Conservation (phyloP, 2,329 filamentous ascomycete species). For the Plectosphaerella cucumerina region DNA sequence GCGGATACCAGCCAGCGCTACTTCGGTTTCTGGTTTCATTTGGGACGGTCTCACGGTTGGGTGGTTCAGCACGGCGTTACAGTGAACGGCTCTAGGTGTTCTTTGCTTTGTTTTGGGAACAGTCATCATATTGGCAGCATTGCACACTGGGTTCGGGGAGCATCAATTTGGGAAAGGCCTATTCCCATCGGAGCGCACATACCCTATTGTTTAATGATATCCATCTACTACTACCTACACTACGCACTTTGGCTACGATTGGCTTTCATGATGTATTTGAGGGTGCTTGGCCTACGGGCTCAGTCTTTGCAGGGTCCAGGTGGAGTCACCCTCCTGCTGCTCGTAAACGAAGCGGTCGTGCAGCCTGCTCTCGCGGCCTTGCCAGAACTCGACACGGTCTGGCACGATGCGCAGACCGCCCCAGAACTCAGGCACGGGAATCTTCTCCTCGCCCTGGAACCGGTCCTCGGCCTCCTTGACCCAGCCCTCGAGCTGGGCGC, state of each 20-base stretch:
- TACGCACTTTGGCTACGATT: neutral
- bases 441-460: constrained; percentile 72
- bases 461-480: constrained; percentile 71
- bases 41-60: no score
- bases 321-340: constrained; percentile 43
- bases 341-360: constrained; percentile 93
- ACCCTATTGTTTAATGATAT: constrained; percentile 1
- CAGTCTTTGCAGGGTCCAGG: constrained; percentile 68
- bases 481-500: constrained; percentile 70
- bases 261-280: neutral
- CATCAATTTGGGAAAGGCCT: no score
- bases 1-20: no score
- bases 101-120: no score
- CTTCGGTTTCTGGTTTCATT: no score
- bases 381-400: constrained; percentile 91
- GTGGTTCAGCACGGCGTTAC: no score
- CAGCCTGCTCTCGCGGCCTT: constrained; percentile 81
- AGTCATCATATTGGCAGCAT: no score
- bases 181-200: constrained; percentile 2
- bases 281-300: constrained; percentile 55
- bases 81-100: no score
- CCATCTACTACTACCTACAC: neutral
- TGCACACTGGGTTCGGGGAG: no score
- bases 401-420: constrained; percentile 84
- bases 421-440: constrained; percentile 93